Base-by-base conservation (phyloP, 78 protist genomes). In the Dictyostelium intermedium region DNA sequence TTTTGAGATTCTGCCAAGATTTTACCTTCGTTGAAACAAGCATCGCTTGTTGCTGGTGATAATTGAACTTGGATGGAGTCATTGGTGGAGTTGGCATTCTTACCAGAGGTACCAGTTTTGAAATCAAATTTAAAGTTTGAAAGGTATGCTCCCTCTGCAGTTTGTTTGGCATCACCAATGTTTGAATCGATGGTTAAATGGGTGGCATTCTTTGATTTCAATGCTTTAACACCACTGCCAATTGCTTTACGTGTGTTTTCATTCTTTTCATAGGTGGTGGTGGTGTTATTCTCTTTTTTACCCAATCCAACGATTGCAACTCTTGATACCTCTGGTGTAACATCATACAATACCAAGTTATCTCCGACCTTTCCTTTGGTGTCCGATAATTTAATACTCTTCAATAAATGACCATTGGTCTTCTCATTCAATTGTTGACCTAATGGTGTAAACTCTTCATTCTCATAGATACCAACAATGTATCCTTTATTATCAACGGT, bases 301-400 rank as follows among this genome's bases (percentile, higher is more conserved):
- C 94, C 94, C 18, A 89, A 61, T 34, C 94, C 94, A 30, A 89
- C 94, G n/a, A 89, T 56, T 61, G 94, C 80, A 43, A 89, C 74
- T 76, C 94, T 80, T 23, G 85, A 80, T n/a, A 79, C 70, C 18
- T 89, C 76, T 69, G 94, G 94, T 9, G 94, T 81, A 1, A 89
- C 87, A 50, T 80, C 63, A 23, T 74, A 89, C 23, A 89, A 66
- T 3, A 89, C 63, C 25, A 89, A 81, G 9, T 16, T 66, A n/a
- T 89, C 94, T 50, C 94, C 94, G 14, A 89, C 66, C 30, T 89
- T 89, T 35, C 94, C 94, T 35, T 78, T 89, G 77, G 70, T 78
- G 30, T 89, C 87, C 1, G 94, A 35, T 32, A 89, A 47, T 66
- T 89, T 78, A 39, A 89, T 27, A n/a, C 82, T 27, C 84, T 89